Evolutionary conservation across 306 rosid species (phyloP), one percentile per base, ranked within the genome.

Genomic region (Corylus heterophylla): DNA sequence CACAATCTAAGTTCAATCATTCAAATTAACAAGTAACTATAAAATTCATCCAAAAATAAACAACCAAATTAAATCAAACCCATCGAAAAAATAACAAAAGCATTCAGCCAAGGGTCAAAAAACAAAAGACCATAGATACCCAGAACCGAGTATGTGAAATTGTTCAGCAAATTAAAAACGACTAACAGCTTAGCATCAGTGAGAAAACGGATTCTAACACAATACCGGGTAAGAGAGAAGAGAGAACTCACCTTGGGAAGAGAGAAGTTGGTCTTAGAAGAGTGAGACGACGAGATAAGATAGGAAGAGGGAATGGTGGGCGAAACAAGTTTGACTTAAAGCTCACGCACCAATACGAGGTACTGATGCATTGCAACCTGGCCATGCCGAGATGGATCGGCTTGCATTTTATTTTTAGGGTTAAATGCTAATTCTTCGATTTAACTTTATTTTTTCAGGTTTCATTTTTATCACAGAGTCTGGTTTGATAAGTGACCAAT

Each of bases 211-310:
- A 48, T 54, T 4, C 42, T 29, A 61, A 7, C 25, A 54, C 63
- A 12, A 31, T 44, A 5, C 35, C 44, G 44, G 52, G 20, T 37
- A 37, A 48, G 69, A 59, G 78, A 75, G 77, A 31, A 5, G 73
- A 10, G 49, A 51, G 58, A 9, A 16, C 37, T 75, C 61, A 80
- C 84, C 64, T n/a, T 66, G 69, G 67, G 84, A 44, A 74, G 84
- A 44, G 42, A 45, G 63, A 16, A 27, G 55, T 11, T 45, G 71
- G 63, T 74, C 55, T 66, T 31, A 44, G 37, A 44, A 68, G 68
- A 13, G 51, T 72, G 42, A 39, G 54, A 59, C 79, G 56, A 8
- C 17, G 75, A 52, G 68, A 59, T 12, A 35, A 66, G 69, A 52
- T 11, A 54, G 69, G 16, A 74, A 17, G 31, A 62, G 54, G 51